Percentiles rank a stretch among this genome's conserved stretches.
Evolutionary conservation across 2,329 filamentous ascomycete genomes (phyloP).

Genomic region (Cyphellophora europaea): DNA sequence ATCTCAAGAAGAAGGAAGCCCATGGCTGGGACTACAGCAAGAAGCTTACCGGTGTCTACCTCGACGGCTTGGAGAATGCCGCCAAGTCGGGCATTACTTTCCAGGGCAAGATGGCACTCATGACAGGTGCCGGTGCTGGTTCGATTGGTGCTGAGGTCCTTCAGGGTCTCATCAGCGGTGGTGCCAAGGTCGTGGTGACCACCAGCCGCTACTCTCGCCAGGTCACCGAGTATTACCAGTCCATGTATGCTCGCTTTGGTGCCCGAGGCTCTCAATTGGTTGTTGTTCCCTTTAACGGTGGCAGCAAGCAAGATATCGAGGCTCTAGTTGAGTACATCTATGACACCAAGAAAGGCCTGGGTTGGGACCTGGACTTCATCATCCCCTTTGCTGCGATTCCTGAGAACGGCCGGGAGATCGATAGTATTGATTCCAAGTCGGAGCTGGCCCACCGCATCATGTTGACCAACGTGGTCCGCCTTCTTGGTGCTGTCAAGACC

Average conservation of each 20-base stretch:
- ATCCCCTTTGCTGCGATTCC: slow-evolving; percentile 96
- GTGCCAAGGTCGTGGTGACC: slow-evolving; percentile 92
- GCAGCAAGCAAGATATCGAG: slow-evolving; percentile 95
- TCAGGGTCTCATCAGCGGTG: slow-evolving; percentile 90
- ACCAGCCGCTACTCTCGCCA: slow-evolving; percentile 94
- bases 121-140: slow-evolving; percentile 96
- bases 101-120: slow-evolving; percentile 88
- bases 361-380: slow-evolving; percentile 95
- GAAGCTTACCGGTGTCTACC: slow-evolving; percentile 86
- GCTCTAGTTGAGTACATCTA: slow-evolving; percentile 94
- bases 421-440: slow-evolving; percentile 91
- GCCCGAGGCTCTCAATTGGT: slow-evolving; percentile 92
- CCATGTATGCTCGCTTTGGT: slow-evolving; percentile 93
- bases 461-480: slow-evolving; percentile 90
- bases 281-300: slow-evolving; percentile 97
- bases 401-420: slow-evolving; percentile 95
- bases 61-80: slow-evolving; percentile 83
- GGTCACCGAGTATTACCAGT: slow-evolving; percentile 98
- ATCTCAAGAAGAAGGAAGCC: slow-evolving; percentile 86
- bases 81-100: slow-evolving; percentile 83
- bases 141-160: slow-evolving; percentile 97
- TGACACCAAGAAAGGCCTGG: slow-evolving; percentile 87
- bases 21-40: slow-evolving; percentile 99
- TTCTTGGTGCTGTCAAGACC: slow-evolving; percentile 80
- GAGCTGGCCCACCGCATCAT: slow-evolving; percentile 98